These are phyloP conservation scores for Aureococcus anophagefferens DNA, from an alignment of 108 stramenopile species.

Conservation along the genomic window DNA sequence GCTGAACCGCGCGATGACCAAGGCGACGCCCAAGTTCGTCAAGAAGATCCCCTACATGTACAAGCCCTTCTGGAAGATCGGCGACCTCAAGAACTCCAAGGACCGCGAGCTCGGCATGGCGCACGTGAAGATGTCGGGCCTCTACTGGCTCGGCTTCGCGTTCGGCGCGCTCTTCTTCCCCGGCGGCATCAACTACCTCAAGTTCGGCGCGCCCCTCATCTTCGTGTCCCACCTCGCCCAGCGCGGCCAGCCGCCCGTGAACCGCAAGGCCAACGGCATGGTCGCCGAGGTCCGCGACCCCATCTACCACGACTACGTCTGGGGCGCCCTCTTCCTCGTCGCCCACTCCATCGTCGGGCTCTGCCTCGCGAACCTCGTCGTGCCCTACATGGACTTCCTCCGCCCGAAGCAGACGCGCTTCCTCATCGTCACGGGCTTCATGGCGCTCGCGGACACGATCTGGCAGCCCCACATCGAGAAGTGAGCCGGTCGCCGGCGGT, in stretches of 20 bases:
- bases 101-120: background rate
- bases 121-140: background rate
- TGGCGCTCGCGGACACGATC: too few species aligned
- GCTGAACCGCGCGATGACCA: background rate
- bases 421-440: too few species aligned
- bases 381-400: too few species aligned
- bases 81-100: background rate
- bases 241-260: background rate
- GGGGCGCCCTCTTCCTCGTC: background rate
- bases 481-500: too few species aligned
- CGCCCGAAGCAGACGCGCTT: too few species aligned
- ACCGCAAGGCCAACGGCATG: background rate
- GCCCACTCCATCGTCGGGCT: too few species aligned
- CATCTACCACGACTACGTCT: background rate
- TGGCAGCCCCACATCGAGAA: too few species aligned
- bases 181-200: background rate
- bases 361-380: too few species aligned
- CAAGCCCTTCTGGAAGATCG: background rate
- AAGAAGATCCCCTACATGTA: background rate
- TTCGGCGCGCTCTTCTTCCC: background rate
- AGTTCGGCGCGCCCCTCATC: background rate
- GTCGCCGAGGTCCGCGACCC: background rate
- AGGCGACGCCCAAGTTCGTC: background rate
- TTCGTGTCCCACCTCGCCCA: background rate
- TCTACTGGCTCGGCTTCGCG: background rate